Base-by-base conservation (phyloP, 2,329 filamentous ascomycete genomes). In the Stachybotrys chlorohalonatus region DNA sequence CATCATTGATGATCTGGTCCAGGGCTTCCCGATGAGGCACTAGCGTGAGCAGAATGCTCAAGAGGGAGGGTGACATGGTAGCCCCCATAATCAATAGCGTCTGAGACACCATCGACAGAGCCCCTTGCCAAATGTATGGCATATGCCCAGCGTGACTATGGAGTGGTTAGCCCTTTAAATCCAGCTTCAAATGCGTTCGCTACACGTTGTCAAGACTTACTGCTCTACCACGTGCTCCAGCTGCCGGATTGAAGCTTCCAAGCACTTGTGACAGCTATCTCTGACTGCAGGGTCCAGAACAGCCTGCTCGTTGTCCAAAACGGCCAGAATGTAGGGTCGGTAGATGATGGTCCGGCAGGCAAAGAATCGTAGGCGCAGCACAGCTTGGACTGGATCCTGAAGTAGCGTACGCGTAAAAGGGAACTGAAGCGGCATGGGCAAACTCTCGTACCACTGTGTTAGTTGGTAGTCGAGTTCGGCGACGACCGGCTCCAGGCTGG, bases 321-420 rank as follows among this genome's bases (percentile, higher is more conserved):
- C 89, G 11, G 87, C 87, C 56, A 91, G 75, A 57, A 93, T 89
- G 67, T 93, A 93, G 0, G 89, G 89, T 31, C 89, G 81, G 72
- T 90, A 93, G 60, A 94, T 93, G 63, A 93, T 92, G 31, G 89
- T 93, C 55, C 88, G 84, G 68, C 89, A 94, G 47, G 89, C 89
- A 68, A 90, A 92, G 72, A 93, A 94, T 32, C 89, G 82, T 57
- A 93, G 75, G 49, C 89, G 80, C 51, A 94, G 74, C 7, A 93
- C 89, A 0, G 87, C 90, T 69, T 93, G 89, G 6, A 91, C 83
- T 5, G 87, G 85, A 63, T 90, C 87, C 54, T 83, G 79, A 31
- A 90, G 74, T 52, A 85, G 79, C 0, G 81, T 76, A 54, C 84
- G 78, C 42, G 83, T 83, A 64, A 90, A 87, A 1, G 89, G 86